Conservation (phyloP, 352 stramenopile species). For the Phytophthora aleatoria region DNA sequence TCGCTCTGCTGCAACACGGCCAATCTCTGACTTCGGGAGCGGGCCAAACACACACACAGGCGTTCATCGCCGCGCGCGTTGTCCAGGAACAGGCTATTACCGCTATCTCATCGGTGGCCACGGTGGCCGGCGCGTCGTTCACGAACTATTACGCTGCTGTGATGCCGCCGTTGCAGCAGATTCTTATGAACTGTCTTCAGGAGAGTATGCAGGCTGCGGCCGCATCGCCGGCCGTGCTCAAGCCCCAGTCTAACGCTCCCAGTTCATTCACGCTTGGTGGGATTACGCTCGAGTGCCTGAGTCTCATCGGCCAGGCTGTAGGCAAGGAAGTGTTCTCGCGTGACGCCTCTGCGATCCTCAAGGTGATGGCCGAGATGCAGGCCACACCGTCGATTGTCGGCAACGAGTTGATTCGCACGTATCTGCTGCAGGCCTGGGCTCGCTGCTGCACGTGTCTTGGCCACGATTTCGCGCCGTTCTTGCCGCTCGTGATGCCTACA, state of each 20-base stretch:
- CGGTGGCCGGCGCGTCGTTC: conserved; percentile 64
- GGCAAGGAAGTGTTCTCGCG: conserved; percentile 70
- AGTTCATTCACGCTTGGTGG: conserved; percentile 78
- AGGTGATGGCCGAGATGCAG: conserved; percentile 88
- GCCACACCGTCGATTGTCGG: conserved; percentile 76
- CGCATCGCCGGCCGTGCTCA: conserved; percentile 24
- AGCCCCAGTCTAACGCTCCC: conserved; percentile 37
- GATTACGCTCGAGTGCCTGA: conserved; percentile 89
- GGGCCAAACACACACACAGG: conserved; percentile 23
- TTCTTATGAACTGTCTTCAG: conserved; percentile 67
- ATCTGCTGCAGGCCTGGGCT: conserved; percentile 81
- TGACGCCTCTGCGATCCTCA: conserved; percentile 78
- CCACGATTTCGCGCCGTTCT: conserved; percentile 77
- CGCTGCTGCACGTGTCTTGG: conserved; percentile 78
- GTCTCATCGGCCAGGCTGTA: conserved; percentile 77
- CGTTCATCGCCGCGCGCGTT: conserved; percentile 46
- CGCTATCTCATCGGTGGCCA: conserved; percentile 81
- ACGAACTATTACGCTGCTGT: conserved; percentile 76
- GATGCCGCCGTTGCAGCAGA: conserved; percentile 74
- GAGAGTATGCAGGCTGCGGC: conserved; percentile 46
- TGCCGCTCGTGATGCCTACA: conserved; percentile 84
- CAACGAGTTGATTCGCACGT: conserved; percentile 85
- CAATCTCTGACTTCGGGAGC: conserved; percentile 15
- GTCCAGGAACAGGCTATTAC: conserved; percentile 85
- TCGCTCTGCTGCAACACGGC: conserved; percentile 62